Percentiles rank a stretch among this genome's conserved stretches.
Conservation (phyloP, 1,139 yeast genomes). For the Hyphopichia wangnamkhiaoensis region DNA sequence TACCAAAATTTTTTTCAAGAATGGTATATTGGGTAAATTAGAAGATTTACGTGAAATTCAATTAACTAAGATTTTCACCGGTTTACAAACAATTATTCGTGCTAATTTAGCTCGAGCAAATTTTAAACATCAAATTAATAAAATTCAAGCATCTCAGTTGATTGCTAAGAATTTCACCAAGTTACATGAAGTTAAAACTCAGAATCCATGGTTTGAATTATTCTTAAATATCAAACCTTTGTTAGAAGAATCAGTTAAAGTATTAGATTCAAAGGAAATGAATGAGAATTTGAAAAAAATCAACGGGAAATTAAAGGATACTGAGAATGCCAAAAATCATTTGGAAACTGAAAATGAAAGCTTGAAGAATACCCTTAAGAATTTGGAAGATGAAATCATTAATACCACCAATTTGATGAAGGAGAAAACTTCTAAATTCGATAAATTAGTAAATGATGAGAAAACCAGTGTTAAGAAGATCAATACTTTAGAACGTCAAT, state of each 20-base stretch:
- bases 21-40: conserved; percentile 87
- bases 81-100: conserved; percentile 66
- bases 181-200: conserved; percentile 48
- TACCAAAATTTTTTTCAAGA: conserved; percentile 88
- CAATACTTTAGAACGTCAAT: conserved; percentile 7
- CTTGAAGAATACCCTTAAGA: conserved; percentile 47
- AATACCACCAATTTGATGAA: conserved; percentile 25
- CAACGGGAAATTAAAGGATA: conserved; percentile 39
- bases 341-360: conserved; percentile 51
- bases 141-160: conserved; percentile 71
- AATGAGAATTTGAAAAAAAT: conserved; percentile 49
- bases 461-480: conserved; percentile 4
- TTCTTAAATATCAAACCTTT: conserved; percentile 76
- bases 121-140: conserved; percentile 53
- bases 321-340: conserved; percentile 41
- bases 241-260: conserved; percentile 63
- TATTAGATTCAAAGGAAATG: conserved; percentile 54
- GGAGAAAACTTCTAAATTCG: conserved; percentile 27
- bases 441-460: conserved; percentile 26
- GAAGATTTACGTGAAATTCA: conserved; percentile 76
- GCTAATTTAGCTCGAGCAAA: conserved; percentile 62
- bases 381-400: conserved; percentile 46
- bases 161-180: conserved; percentile 62
- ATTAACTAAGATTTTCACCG: conserved; percentile 56
- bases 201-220: conserved; percentile 81